phyloP scores from a whole-genome alignment of 306 rosid genomes.

The Spatholobus suberectus region DNA sequence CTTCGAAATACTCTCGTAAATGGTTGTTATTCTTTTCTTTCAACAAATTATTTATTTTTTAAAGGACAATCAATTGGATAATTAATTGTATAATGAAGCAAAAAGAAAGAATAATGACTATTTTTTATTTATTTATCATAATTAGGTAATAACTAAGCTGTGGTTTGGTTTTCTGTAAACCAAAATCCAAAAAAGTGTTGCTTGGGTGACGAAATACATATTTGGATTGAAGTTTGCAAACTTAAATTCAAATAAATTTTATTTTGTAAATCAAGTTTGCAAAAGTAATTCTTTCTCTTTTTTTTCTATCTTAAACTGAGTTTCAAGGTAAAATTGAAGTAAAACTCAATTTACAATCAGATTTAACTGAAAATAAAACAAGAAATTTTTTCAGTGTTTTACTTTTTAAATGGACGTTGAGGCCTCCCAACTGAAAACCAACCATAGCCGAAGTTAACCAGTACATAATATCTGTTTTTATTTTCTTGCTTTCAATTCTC shows the following conservation, averaged over 20 bases:
- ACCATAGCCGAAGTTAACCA: neutral
- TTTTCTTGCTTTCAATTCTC: neutral
- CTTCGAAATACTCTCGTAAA: neutral
- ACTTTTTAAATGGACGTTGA: neutral
- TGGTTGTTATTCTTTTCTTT: neutral
- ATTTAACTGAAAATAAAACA: neutral
- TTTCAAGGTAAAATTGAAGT: neutral
- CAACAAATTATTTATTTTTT: neutral
- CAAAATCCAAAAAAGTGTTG: neutral
- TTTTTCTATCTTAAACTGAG: neutral
- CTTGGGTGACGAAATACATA: neutral
- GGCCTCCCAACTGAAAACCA: neutral
- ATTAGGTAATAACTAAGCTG: neutral
- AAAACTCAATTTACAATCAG: neutral
- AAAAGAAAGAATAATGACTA: neutral
- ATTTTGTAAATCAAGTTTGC: neutral
- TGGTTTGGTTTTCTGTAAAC: neutral
- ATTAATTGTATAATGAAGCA: neutral
- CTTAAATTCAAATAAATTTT: neutral
- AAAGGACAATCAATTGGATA: neutral
- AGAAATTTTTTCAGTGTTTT: neutral
- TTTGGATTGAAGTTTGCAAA: neutral
- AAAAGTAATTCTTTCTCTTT: neutral
- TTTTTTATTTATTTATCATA: neutral
- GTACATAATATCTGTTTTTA: neutral